Percentiles rank a stretch among this genome's conserved stretches.
Evolutionary conservation across 352 stramenopile genomes (phyloP).

Genomic region (Elongisporangium senticosum): DNA sequence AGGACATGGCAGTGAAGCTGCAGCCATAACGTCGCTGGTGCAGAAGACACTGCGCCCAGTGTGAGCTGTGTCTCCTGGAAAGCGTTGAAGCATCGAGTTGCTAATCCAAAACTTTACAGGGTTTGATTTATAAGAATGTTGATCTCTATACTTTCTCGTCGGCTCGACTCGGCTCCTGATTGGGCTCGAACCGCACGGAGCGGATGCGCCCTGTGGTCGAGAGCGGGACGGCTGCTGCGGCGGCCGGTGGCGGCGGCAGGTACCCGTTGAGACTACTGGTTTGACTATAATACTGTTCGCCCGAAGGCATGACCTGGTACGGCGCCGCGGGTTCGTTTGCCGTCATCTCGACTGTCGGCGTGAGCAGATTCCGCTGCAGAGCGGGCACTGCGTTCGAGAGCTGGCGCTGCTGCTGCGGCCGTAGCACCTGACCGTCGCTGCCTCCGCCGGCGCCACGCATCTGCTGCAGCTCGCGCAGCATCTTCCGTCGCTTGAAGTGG

Average conservation of each 20-base stretch:
- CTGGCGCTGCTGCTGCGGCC: conserved; percentile 25
- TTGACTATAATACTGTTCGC: conserved; percentile 12
- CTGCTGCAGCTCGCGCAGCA: conserved; percentile 33
- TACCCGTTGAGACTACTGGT: neutral
- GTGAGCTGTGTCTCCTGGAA: too few species aligned
- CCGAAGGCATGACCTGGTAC: conserved; percentile 1
- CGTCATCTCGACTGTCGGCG: conserved; percentile 9
- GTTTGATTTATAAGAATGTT: neutral
- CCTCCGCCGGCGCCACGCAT: neutral
- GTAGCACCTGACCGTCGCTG: conserved; percentile 16
- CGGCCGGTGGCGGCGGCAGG: neutral
- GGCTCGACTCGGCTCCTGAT: neutral
- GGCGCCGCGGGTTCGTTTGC: conserved; percentile 8
- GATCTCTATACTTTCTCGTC: neutral
- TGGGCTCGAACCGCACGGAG: neutral
- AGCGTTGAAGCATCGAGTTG: too few species aligned
- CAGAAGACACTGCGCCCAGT: too few species aligned
- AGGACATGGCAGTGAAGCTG: too few species aligned
- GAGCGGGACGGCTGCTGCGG: neutral
- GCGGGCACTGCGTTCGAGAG: conserved; percentile 23
- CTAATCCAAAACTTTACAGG: neutral
- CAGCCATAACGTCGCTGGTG: too few species aligned
- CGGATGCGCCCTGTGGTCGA: neutral
- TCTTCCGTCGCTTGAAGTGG: conserved; percentile 40
- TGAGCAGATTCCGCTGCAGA: conserved; percentile 40